phyloP scores from a whole-genome alignment of 768 basidiomycete genomes.

The Pisolithus marmoratus region DNA sequence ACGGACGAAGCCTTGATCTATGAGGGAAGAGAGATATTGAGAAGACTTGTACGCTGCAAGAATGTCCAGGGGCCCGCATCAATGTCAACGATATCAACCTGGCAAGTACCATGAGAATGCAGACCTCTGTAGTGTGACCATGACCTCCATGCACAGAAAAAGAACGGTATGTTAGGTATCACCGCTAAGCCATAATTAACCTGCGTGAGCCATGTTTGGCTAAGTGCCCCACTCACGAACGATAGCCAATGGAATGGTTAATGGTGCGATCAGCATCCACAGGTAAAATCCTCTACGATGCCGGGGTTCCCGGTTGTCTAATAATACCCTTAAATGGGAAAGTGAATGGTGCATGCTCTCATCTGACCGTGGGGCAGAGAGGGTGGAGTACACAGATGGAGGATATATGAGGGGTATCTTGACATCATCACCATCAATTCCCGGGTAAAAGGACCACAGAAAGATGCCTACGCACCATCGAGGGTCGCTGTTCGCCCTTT shows the following conservation, averaged over 20 bases:
- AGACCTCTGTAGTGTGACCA: conserved; percentile 82
- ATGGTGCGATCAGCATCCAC: conserved; percentile 62
- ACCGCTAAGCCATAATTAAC: conserved; percentile 43
- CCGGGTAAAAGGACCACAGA: not conserved
- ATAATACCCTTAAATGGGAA: conserved; percentile 45
- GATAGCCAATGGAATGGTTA: conserved; percentile 72
- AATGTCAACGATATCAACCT: not conserved
- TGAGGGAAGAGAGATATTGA: conserved; percentile 55
- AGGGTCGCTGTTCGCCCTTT: not conserved
- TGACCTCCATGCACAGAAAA: conserved; percentile 80
- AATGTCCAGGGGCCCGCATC: not conserved
- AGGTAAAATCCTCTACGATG: conserved; percentile 62
- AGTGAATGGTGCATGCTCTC: conserved; percentile 27
- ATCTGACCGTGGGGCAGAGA: conserved; percentile 23
- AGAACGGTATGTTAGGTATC: conserved; percentile 80
- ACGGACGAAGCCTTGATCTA: conserved; percentile 49
- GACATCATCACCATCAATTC: not conserved
- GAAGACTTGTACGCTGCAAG: conserved; percentile 62
- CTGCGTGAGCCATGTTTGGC: not conserved
- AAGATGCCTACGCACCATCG: not conserved
- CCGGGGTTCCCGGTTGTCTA: conserved; percentile 50
- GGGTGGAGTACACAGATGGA: conserved; percentile 49
- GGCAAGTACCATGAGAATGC: conserved; percentile 1
- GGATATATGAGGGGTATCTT: conserved; percentile 49
- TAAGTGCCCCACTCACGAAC: conserved; percentile 52